These are phyloP conservation scores for Phoma herbarum DNA, from an alignment of 2,329 filamentous ascomycete species.

Conservation along the genomic window DNA sequence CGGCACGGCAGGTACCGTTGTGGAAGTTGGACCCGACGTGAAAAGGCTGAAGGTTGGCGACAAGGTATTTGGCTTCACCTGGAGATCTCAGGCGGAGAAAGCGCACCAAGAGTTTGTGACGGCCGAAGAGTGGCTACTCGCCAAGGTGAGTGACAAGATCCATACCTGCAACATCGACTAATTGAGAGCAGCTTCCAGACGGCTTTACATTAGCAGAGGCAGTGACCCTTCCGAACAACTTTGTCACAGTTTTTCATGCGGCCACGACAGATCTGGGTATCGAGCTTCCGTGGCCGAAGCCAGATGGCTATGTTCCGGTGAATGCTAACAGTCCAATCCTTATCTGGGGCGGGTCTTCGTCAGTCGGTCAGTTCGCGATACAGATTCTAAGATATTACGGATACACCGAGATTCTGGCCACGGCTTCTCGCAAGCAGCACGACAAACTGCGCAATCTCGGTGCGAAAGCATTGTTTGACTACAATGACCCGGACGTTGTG, in stretches of 20 bases:
- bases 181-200: conserved; percentile 50
- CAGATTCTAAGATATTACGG: conserved; percentile 55
- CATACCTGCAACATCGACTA: conserved; percentile 4
- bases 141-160: conserved; percentile 23
- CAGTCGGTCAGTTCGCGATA: conserved; percentile 54
- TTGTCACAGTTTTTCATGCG: conserved; percentile 67
- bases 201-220: conserved; percentile 57
- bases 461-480: conserved; percentile 53
- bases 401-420: conserved; percentile 51
- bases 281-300: conserved; percentile 66
- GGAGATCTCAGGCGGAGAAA: conserved; percentile 58
- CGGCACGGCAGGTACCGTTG: conserved; percentile 62
- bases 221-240: conserved; percentile 65
- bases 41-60: conserved; percentile 62
- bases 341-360: conserved; percentile 57
- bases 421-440: conserved; percentile 53
- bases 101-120: conserved; percentile 66
- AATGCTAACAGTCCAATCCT: conserved; percentile 48
- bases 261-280: conserved; percentile 62
- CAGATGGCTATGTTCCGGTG: conserved; percentile 50
- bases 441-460: conserved; percentile 50
- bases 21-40: conserved; percentile 58
- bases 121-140: conserved; percentile 58
- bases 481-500: conserved; percentile 46
- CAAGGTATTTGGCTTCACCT: conserved; percentile 65